Base-by-base conservation (phyloP, 305 asterid species). In the Solanum hybrid region DNA sequence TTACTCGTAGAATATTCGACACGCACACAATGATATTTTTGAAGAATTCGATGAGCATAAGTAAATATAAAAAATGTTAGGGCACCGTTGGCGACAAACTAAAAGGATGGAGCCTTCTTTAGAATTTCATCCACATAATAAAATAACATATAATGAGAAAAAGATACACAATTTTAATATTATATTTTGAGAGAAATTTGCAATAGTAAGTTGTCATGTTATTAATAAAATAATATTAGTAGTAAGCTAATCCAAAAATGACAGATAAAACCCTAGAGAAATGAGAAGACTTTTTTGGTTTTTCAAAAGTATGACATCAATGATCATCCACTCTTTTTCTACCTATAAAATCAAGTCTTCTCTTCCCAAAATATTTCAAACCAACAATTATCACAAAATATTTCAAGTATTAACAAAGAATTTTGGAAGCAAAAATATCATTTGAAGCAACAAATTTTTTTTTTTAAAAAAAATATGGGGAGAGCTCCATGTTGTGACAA, bases 401-500 rank as follows among this genome's bases (percentile, higher is more conserved):
- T 11, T 24, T 67, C 76, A 79, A 37, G 24, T 16, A 39, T 51
- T 10, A 13, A 76, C 28, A 74, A 36, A 22, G 8, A 4, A n/a
- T 14, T 69, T 39, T 73, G 81, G 89, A 36, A 87, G 67, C 0
- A 67, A 34, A 86, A 51, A 11, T 35, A 8, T 11, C 5, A 34
- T 31, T 18, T 31, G 29, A 81, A 31, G 46, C 8, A 3, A 82
- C 1, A 64, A 12, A 0, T 34, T 34, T 35, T 35, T 34, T 34
- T 34, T 34, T 34, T 33, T 31, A 29, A 61, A 31, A 0, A 46
- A 37, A 75, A 91, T 81, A 93, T 95, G 97, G 97, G 97, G 83
- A 93, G 97, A 93, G 97, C 96, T 20, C 97, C 97, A 33, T 95
- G 97, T 74, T 95, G 97, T 83, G 97, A 95, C 92, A 95, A 95